Evolutionary conservation across 2,329 filamentous ascomycete species (phyloP).

Genomic region (Aspergillus sp.): DNA sequence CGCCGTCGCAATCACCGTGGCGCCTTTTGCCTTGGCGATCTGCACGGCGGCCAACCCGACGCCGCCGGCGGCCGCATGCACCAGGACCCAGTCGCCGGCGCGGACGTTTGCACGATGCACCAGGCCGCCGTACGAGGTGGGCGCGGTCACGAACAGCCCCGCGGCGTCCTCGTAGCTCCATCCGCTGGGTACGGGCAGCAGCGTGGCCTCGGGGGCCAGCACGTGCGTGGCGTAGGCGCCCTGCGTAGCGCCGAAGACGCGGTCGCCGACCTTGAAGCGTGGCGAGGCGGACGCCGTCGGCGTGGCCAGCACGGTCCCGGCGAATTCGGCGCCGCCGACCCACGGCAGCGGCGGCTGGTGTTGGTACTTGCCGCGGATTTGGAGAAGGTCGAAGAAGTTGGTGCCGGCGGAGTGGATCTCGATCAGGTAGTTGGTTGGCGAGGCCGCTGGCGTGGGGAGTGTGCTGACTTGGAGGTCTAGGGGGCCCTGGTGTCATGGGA

Average conservation of each 20-base stretch:
- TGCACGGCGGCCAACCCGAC: constrained; percentile 91
- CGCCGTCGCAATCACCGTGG: constrained; percentile 89
- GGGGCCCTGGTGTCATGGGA: constrained; percentile 59
- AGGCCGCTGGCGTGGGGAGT: constrained; percentile 72
- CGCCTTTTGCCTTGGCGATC: constrained; percentile 87
- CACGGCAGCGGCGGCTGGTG: constrained; percentile 85
- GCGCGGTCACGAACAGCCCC: constrained; percentile 86
- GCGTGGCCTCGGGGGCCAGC: constrained; percentile 61
- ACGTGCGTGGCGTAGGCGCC: constrained; percentile 82
- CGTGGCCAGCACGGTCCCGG: constrained; percentile 69
- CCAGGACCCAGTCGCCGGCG: constrained; percentile 78
- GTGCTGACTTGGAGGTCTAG: constrained; percentile 73
- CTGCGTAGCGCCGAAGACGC: constrained; percentile 83
- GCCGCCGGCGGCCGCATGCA: constrained; percentile 89
- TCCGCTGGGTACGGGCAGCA: constrained; percentile 73
- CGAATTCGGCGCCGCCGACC: constrained; percentile 84
- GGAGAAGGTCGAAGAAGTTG: constrained; percentile 97
- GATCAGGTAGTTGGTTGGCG: constrained; percentile 77
- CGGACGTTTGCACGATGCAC: constrained; percentile 76
- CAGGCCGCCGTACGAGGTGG: constrained; percentile 82
- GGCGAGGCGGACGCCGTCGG: constrained; percentile 53
- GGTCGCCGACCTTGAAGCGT: constrained; percentile 73
- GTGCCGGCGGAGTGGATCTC: constrained; percentile 81
- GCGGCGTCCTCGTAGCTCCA: constrained; percentile 86
- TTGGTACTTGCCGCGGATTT: constrained; percentile 95